Evolutionary conservation across 2,329 filamentous ascomycete genomes (phyloP), one percentile per base, ranked within the genome.

Genomic region (Oidium heveae): DNA sequence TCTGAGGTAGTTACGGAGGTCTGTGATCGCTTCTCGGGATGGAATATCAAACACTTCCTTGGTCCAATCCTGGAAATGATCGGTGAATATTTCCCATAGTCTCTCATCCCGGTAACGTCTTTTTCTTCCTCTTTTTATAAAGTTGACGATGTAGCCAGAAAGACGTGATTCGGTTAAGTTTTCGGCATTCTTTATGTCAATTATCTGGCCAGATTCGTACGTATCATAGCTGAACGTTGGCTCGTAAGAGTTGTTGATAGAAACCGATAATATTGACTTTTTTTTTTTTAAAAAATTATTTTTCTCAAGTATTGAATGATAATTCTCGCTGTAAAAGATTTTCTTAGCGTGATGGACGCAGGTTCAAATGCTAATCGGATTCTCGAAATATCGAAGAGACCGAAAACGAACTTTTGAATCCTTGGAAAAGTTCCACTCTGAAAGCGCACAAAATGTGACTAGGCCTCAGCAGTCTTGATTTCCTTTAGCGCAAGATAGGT

Each of bases 121-220:
- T 20, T 18, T 13, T 47, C 20, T 47, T 6, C 24, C 13, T 47
- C 13, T 20, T 24, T 47, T 20, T 18, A 22, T 47, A 47, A 47
- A 47, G 16, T 18, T 13, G 20, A 52, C 33, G 12, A 16, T 52
- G 2, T 22, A 52, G 6, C 28, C 43, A 28, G n/a, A 13, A 28
- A 47, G 43, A 39, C 64, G 59, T 55, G 61, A 51, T 16, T 39
- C n/a, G n/a, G 13, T n/a, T 15, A 39, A 39, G 13, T 15, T 15
- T 39, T 39, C 36, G n/a, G 36, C 36, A 39, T 39, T 39, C 13
- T n/a, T 39, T 15, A 15, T 5, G 10, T 39, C 36, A 39, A 39
- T 39, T 39, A 15, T 39, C 13, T 39, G 13, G 36, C 36, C 36
- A 5, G 36, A 15, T 39, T 39, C 36, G 36, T 39, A n/a, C 36